These are phyloP conservation scores for Pisolithus microcarpus DNA, from an alignment of 768 basidiomycete species.

Conservation along the genomic window DNA sequence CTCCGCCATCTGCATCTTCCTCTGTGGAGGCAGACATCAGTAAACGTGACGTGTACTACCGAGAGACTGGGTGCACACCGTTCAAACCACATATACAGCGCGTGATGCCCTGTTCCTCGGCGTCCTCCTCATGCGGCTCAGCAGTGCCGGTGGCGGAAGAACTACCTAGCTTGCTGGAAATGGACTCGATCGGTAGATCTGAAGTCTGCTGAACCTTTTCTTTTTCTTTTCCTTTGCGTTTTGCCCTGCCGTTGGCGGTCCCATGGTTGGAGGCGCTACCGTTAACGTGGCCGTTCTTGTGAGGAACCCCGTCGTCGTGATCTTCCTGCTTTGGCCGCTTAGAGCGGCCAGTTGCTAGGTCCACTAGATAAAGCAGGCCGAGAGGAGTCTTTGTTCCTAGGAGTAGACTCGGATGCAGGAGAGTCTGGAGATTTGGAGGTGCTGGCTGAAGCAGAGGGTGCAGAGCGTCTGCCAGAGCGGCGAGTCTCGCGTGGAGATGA, in stretches of 20 bases:
- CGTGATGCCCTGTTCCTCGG: constrained; percentile 54
- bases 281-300: constrained; percentile 37
- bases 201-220: constrained; percentile 36
- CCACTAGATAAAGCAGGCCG: constrained; percentile 35
- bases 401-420: constrained; percentile 40
- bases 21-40: constrained; percentile 36
- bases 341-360: constrained; percentile 34
- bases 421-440: constrained; percentile 72
- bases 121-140: constrained; percentile 36
- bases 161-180: constrained; percentile 20
- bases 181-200: constrained; percentile 25
- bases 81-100: constrained; percentile 82
- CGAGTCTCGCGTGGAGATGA: constrained; percentile 71
- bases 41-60: constrained; percentile 13
- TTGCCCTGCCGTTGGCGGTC: constrained; percentile 37
- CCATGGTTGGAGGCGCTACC: constrained; percentile 23
- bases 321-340: constrained; percentile 74
- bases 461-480: constrained; percentile 69
- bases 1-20: constrained; percentile 77
- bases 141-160: constrained; percentile 29
- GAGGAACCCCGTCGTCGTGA: constrained; percentile 47
- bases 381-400: constrained; percentile 36
- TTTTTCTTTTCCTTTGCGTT: constrained; percentile 63
- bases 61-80: constrained; percentile 40
- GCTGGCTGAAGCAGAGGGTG: constrained; percentile 57